These are phyloP conservation scores for Sugiyamaella qingdaonensis DNA, from an alignment of 805 yeast genomes.

Conservation along the genomic window DNA sequence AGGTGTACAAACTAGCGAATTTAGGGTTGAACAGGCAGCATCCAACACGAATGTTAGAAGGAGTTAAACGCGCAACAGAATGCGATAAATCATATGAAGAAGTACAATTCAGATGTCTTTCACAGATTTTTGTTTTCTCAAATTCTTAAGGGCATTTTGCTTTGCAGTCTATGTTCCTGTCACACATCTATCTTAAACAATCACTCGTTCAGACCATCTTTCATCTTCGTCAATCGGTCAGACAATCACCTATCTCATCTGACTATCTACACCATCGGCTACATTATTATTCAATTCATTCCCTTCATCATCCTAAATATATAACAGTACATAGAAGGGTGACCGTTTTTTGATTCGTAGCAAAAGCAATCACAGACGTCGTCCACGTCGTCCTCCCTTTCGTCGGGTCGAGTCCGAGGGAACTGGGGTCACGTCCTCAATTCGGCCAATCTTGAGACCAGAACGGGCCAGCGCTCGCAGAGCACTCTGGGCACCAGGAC, in stretches of 20 bases:
- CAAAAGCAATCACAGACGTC: conserved; percentile 67
- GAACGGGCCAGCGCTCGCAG: conserved; percentile 99
- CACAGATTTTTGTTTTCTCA: no score
- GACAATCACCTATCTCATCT: background rate
- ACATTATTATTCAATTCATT: background rate
- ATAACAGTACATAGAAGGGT: conserved; percentile 4
- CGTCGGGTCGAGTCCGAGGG: conserved; percentile 99
- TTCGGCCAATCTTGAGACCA: conserved; percentile 99
- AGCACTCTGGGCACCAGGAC: conserved; percentile 99
- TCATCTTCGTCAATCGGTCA: background rate
- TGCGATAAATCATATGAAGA: no score
- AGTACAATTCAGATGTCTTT: no score
- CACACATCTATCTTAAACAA: no score
- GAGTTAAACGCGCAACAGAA: background rate
- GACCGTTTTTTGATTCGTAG: background rate
- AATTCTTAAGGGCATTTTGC: no score
- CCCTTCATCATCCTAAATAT: conserved; percentile 1
- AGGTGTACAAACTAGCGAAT: no score
- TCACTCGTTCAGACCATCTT: background rate
- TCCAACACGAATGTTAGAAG: no score
- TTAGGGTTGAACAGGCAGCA: no score
- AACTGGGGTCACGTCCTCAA: conserved; percentile 99
- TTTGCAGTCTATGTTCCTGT: no score
- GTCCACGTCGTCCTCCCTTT: conserved; percentile 99
- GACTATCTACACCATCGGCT: background rate